These are phyloP conservation scores for Colletotrichum cereale DNA, from an alignment of 2,329 filamentous ascomycete species.

Conservation along the genomic window DNA sequence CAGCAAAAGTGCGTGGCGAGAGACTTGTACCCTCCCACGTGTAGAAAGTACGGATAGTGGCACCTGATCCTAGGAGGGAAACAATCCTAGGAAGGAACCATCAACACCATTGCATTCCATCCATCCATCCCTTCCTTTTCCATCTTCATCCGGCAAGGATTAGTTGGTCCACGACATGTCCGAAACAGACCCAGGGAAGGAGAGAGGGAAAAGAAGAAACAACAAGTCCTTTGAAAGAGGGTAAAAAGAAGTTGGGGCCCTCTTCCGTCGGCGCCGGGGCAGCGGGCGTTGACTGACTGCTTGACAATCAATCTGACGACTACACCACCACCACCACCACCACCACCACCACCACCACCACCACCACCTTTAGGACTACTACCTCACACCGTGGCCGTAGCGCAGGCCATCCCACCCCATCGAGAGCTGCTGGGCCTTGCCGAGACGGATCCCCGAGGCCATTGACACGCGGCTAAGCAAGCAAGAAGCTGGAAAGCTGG, in stretches of 20 bases:
- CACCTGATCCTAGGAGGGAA: slow-evolving; percentile 20
- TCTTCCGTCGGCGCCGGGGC: background rate
- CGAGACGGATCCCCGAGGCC: background rate
- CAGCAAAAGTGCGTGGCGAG: background rate
- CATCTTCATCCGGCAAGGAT: background rate
- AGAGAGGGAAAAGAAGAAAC: too few relatives aligned
- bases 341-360: too few relatives aligned
- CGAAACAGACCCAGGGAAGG: too few relatives aligned
- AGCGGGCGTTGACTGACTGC: background rate
- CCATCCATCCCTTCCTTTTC: background rate
- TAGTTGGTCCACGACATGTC: background rate
- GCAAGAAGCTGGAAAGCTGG: too few relatives aligned
- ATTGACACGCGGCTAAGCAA: background rate
- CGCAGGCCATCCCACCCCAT: background rate
- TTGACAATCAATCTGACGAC: slow-evolving; percentile 1
- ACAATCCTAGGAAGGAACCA: slow-evolving; percentile 10
- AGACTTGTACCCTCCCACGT: slow-evolving; percentile 33
- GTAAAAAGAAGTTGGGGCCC: background rate
- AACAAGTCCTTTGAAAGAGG: too few relatives aligned
- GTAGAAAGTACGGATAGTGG: slow-evolving; percentile 28
- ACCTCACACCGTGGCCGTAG: background rate
- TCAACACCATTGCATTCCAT: background rate
- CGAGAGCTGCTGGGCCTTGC: background rate
- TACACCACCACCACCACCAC: background rate
- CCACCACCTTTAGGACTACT: background rate